A percentile compares a stretch with the other conserved stretches of the same genome.
These are phyloP conservation scores for Paratinospora sagittata DNA, from an alignment of 164 flowering plant genomes.

Conservation along the genomic window DNA sequence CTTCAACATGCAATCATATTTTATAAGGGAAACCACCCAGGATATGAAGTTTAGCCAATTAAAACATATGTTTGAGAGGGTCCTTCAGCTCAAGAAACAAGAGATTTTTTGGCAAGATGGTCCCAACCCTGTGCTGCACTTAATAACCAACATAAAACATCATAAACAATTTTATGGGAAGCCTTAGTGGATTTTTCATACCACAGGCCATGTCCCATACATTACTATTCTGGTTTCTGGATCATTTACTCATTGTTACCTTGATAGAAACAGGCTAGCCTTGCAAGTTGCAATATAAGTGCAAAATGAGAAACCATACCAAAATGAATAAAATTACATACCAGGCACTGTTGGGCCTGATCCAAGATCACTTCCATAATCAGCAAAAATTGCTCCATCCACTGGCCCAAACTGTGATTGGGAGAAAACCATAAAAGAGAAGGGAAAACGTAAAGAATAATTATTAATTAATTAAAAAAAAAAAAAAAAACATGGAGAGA, in stretches of 20 bases:
- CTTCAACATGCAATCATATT: too few species aligned
- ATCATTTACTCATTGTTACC: neutral
- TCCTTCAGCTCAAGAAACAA: too few species aligned
- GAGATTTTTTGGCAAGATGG: too few species aligned
- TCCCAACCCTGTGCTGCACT: too few species aligned
- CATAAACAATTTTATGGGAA: too few species aligned
- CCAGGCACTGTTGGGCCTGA: constrained; percentile 86
- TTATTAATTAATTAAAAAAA: neutral
- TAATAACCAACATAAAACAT: too few species aligned
- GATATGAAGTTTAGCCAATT: too few species aligned
- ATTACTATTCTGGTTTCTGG: neutral
- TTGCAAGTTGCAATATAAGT: neutral
- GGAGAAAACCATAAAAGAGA: neutral
- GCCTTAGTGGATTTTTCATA: too few species aligned
- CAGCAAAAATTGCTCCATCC: constrained; percentile 75
- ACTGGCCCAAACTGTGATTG: constrained; percentile 74
- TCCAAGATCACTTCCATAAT: constrained; percentile 90
- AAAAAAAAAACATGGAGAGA: neutral
- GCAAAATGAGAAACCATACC: neutral
- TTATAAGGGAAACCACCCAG: too few species aligned
- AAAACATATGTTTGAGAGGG: too few species aligned
- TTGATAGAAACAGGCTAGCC: neutral
- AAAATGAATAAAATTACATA: constrained; percentile 19
- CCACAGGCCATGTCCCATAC: too few species aligned
- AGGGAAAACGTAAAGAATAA: neutral